Evolutionary conservation across 176 grass and related monocot genomes (phyloP).

Genomic region (Rhipidocladum racemiflorum): DNA sequence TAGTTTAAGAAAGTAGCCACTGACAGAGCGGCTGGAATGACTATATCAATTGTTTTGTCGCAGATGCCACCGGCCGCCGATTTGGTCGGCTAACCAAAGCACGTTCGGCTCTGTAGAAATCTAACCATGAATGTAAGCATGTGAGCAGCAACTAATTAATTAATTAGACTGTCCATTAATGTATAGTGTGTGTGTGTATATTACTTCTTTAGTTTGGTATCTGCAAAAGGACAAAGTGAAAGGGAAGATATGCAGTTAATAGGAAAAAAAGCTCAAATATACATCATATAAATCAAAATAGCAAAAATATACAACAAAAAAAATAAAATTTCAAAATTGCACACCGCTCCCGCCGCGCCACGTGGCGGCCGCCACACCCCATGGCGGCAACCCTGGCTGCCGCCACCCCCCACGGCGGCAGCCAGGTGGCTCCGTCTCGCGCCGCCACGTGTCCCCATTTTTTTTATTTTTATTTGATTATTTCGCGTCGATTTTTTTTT

Average conservation of each 20-base stretch:
- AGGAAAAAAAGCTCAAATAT: too few relatives aligned
- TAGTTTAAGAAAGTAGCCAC: neutral
- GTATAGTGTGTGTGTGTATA: neutral
- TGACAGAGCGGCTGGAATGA: neutral
- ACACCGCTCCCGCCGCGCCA: too few relatives aligned
- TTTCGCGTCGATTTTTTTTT: too few relatives aligned
- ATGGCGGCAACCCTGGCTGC: too few relatives aligned
- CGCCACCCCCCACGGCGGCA: too few relatives aligned
- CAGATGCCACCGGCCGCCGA: constrained; percentile 13
- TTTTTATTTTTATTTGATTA: too few relatives aligned
- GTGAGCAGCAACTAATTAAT: neutral
- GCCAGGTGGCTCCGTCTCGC: too few relatives aligned
- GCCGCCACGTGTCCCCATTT: too few relatives aligned
- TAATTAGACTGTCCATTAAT: neutral
- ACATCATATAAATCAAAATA: too few relatives aligned
- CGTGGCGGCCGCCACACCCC: too few relatives aligned
- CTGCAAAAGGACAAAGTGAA: neutral
- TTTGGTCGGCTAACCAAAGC: constrained; percentile 39
- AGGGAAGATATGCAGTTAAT: neutral
- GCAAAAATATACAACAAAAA: too few relatives aligned
- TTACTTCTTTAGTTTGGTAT: neutral
- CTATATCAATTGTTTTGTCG: constrained; percentile 7
- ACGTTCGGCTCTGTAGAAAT: constrained; percentile 16
- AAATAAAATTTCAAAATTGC: too few relatives aligned
- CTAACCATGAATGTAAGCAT: neutral